Conservation (phyloP, 169 alveolate species). For the Fabrea salina region DNA sequence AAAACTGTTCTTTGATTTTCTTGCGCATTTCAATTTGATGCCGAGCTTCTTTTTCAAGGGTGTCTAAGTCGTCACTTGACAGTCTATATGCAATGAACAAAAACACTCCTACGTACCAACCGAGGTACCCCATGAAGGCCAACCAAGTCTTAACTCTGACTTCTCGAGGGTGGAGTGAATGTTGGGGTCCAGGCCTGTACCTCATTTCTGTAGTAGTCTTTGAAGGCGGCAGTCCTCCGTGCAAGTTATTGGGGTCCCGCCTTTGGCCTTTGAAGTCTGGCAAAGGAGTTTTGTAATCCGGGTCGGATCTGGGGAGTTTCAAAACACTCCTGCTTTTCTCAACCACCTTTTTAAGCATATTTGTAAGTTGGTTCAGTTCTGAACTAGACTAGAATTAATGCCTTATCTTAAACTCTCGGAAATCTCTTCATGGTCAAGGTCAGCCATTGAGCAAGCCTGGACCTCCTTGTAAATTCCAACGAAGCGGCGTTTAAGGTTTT, state of each 20-base stretch:
- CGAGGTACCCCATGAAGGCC: neutral
- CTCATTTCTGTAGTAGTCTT: constrained; percentile 14
- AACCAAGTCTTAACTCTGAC: constrained; percentile 23
- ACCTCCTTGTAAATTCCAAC: constrained; percentile 10
- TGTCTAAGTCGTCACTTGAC: constrained; percentile 10
- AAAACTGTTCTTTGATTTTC: neutral
- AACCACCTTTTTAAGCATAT: neutral
- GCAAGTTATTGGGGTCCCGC: neutral
- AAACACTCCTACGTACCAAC: constrained; percentile 11
- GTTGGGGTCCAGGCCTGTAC: neutral
- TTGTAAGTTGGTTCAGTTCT: no score
- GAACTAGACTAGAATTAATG: no score
- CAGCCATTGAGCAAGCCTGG: neutral
- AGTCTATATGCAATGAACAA: constrained; percentile 1
- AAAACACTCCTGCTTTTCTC: neutral
- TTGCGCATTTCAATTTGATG: neutral
- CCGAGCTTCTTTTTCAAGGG: constrained; percentile 23
- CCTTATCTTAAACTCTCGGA: neutral
- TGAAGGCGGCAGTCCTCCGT: constrained; percentile 22
- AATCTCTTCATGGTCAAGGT: neutral
- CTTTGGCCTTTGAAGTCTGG: constrained; percentile 32
- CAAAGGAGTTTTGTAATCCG: constrained; percentile 8
- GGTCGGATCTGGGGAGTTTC: neutral
- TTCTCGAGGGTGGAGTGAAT: neutral
- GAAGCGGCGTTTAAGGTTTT: constrained; percentile 21